Conservation (phyloP, 1,284 basidiomycete species). For the Puccinia polysora region DNA sequence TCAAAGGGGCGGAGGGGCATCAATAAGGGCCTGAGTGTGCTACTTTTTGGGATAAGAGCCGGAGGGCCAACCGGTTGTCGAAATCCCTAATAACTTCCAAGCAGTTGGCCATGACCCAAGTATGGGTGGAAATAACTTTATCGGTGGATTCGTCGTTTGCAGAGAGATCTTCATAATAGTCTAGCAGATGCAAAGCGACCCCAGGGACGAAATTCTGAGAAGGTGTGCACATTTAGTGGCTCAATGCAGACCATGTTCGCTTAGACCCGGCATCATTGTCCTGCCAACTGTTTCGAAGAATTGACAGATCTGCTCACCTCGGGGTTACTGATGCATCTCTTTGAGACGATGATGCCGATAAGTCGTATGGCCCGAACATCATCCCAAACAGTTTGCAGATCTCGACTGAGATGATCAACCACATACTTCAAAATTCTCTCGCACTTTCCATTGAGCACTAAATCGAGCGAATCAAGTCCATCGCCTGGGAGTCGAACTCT, state of each 20-base stretch:
- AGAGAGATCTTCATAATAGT: not conserved
- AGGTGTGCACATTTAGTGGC: not conserved
- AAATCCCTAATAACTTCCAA: slow-evolving; percentile 8
- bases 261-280: too few relatives aligned
- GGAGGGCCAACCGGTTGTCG: not conserved
- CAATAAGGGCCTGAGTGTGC: not conserved
- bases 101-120: slow-evolving; percentile 41
- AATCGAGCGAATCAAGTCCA: slow-evolving; percentile 28
- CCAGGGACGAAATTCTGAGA: slow-evolving; percentile 4
- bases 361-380: slow-evolving; percentile 32
- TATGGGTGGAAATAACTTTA: slow-evolving; percentile 16
- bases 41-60: too few relatives aligned
- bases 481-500: slow-evolving; percentile 13
- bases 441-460: slow-evolving; percentile 13
- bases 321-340: slow-evolving; percentile 13
- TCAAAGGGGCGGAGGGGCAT: too few relatives aligned
- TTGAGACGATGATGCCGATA: slow-evolving; percentile 38
- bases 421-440: slow-evolving; percentile 15
- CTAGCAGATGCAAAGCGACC: not conserved
- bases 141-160: not conserved
- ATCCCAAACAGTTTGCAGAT: slow-evolving; percentile 12
- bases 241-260: too few relatives aligned
- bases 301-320: not conserved
- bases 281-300: not conserved
- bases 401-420: not conserved